Conservation (phyloP, 1,284 basidiomycete species). For the Cystobasidiaceae sp. region DNA sequence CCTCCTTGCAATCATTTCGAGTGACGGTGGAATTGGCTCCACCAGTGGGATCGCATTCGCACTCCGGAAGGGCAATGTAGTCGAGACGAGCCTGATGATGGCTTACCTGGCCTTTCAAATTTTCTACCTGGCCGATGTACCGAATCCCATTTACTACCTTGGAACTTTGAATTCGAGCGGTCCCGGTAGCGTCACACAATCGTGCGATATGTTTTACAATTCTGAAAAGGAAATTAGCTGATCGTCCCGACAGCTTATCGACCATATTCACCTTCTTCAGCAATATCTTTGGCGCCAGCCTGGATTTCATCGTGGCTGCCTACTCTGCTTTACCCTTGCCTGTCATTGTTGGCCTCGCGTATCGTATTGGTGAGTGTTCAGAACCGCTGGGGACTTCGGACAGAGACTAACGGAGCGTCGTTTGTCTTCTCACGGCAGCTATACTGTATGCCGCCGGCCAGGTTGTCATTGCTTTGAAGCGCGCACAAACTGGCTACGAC, state of each 20-base stretch:
- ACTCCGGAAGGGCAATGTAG: constrained; percentile 79
- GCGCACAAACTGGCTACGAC: constrained; percentile 37
- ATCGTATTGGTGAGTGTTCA: constrained; percentile 35
- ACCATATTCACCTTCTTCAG: constrained; percentile 26
- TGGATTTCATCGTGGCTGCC: constrained; percentile 41
- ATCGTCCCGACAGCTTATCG: constrained; percentile 27
- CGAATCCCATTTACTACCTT: constrained; percentile 37
- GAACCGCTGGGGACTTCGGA: neutral
- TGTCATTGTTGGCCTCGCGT: constrained; percentile 41
- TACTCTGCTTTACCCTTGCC: constrained; percentile 41
- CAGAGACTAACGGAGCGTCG: neutral
- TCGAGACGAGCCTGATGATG: constrained; percentile 60
- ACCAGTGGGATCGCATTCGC: constrained; percentile 70
- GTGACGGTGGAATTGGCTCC: neutral
- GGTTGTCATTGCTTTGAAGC: constrained; percentile 39
- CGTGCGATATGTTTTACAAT: neutral
- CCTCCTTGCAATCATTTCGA: neutral
- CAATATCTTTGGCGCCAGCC: constrained; percentile 39
- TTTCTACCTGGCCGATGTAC: constrained; percentile 40
- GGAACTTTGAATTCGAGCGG: constrained; percentile 37
- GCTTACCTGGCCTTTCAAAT: constrained; percentile 42
- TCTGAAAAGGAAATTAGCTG: neutral
- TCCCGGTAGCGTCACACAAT: constrained; percentile 16
- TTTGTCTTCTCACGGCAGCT: neutral
- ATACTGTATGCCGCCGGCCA: constrained; percentile 41